A percentile compares a stretch with the other conserved stretches of the same genome.
Conservation (phyloP, 768 basidiomycete species). For the Russula foetens region DNA sequence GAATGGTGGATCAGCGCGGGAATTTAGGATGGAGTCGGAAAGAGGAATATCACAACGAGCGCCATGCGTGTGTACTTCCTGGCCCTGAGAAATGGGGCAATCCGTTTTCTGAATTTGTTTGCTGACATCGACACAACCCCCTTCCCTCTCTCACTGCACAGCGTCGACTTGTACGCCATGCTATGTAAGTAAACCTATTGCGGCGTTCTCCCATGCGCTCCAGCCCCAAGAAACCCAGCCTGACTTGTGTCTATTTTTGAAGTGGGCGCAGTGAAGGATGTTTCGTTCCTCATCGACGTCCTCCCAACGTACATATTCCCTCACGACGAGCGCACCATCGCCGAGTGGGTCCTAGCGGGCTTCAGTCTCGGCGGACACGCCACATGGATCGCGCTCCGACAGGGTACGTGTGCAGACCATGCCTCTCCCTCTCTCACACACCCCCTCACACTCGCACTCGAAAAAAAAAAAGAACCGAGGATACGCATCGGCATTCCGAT, state of each 20-base stretch:
- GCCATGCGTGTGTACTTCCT: conserved; percentile 34
- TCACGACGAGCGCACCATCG: conserved; percentile 46
- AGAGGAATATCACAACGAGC: conserved; percentile 31
- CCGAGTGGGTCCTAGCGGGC: conserved; percentile 65
- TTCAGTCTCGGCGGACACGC: conserved; percentile 82
- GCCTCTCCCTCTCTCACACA: conserved; percentile 14
- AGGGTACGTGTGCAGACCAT: conserved; percentile 32
- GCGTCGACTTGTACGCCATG: conserved; percentile 43
- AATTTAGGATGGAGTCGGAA: conserved; percentile 33
- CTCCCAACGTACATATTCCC: conserved; percentile 71
- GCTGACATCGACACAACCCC: not conserved
- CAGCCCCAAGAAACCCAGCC: no score
- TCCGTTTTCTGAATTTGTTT: not conserved
- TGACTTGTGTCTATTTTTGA: not conserved
- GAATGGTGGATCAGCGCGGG: conserved; percentile 30
- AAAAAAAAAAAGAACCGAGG: conserved; percentile 31
- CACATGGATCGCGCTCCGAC: conserved; percentile 60
- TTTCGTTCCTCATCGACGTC: conserved; percentile 77
- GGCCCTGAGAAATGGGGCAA: not conserved
- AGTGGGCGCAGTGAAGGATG: conserved; percentile 65
- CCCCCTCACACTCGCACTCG: not conserved
- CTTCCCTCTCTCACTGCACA: conserved; percentile 15
- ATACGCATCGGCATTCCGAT: conserved; percentile 38
- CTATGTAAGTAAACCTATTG: conserved; percentile 32
- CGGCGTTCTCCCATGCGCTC: not conserved